phyloP scores from a whole-genome alignment of 2,329 filamentous ascomycete species.

The Trichophyton verrucosum region DNA sequence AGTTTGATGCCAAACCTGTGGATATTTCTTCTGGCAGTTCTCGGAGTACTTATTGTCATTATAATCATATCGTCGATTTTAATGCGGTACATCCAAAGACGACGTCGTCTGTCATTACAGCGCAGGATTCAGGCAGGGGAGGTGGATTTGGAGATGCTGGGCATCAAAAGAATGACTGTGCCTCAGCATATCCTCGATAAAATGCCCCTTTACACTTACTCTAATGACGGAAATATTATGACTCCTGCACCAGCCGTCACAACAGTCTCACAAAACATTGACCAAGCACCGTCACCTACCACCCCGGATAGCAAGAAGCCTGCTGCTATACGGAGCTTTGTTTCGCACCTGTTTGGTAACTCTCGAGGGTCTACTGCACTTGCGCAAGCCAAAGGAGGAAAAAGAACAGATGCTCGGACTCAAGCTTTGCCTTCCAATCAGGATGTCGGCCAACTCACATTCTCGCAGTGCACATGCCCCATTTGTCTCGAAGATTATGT shows the following conservation, averaged over 20 bases:
- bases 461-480: constrained; percentile 67
- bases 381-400: neutral
- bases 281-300: neutral
- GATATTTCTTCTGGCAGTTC: constrained; percentile 60
- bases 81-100: constrained; percentile 68
- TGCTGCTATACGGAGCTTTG: neutral
- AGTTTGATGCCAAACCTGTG: constrained; percentile 55
- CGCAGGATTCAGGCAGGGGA: constrained; percentile 64
- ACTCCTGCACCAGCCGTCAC: neutral
- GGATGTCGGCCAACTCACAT: neutral
- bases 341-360: neutral
- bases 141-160: constrained; percentile 73
- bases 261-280: neutral
- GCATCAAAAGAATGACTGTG: constrained; percentile 70
- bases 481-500: constrained; percentile 80
- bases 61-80: constrained; percentile 53
- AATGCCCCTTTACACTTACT: constrained; percentile 70
- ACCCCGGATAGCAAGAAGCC: neutral
- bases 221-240: constrained; percentile 16
- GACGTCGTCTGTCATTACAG: constrained; percentile 54
- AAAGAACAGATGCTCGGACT: neutral
- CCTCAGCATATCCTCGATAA: constrained; percentile 57
- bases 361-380: neutral
- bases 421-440: neutral
- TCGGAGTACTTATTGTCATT: constrained; percentile 58